Base-by-base conservation (phyloP, 2,329 filamentous ascomycete genomes). In the Paecilomyces fulvus region DNA sequence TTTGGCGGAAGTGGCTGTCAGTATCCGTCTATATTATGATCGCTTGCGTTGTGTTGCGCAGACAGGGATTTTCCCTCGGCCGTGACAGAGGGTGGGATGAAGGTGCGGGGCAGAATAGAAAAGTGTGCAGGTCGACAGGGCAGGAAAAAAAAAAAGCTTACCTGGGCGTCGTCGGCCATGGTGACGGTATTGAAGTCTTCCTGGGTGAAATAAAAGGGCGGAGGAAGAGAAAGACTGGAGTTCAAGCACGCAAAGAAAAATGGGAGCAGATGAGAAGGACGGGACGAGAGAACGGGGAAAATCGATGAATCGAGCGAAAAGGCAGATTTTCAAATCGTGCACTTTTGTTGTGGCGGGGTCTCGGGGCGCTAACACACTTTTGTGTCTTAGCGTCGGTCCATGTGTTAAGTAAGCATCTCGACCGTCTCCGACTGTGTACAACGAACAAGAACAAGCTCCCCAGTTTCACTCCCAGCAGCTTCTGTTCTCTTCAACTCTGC, bases 161-260 rank as follows among this genome's bases (percentile, higher is more conserved):
- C 83, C 80, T 83, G 81, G 67, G 81, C 80, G 70, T 86, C 84
- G 75, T 85, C 83, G 74, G 83, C 81, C 83, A 86, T 86, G 72
- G 72, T 83, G 79, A 75, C 68, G 74, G 73, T 70, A 54, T 17
- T 43, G 14, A 17, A 43, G 37, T n/a, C 37, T 43, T 43, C 37
- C 37, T 43, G 8, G 37, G 5, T 8, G 4, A 20, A 20, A 61
- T 60, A 51, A 51, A 53, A 51, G 54, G 53, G 46, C 21, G 17
- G 51, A 59, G 28, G 50, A 53, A 51, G 49, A 43, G 52, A 53
- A 30, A 50, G 21, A 52, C 53, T 48, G 56, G 52, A 21, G 56
- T 46, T 43, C 31, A 54, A 53, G 56, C 48, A 57, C 56, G 55
- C 54, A 62, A 55, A 55, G 54, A 61, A 61, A 59, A 58, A 60